phyloP scores from a whole-genome alignment of 2,329 filamentous ascomycete species.

The Paecilomyces dactylethromorphus region DNA sequence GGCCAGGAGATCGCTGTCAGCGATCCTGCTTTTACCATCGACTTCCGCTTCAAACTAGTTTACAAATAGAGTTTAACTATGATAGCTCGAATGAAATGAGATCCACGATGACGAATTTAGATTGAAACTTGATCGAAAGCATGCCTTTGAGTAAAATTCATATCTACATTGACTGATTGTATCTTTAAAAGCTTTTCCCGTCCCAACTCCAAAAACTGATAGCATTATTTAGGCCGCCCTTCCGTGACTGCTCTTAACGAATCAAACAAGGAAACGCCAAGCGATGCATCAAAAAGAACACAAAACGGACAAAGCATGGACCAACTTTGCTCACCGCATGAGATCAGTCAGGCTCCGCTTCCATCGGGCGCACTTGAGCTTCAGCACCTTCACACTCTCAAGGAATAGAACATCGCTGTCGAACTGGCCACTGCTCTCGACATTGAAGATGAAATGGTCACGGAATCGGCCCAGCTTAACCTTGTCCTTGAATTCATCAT shows the following conservation, averaged over 20 bases:
- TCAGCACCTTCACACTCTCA: conserved; percentile 77
- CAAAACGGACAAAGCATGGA: conserved; percentile 5
- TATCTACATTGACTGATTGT: conserved; percentile 22
- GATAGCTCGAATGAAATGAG: neutral
- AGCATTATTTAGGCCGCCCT: conserved; percentile 22
- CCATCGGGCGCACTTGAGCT: conserved; percentile 63
- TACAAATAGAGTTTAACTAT: conserved; percentile 32
- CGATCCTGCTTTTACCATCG: conserved; percentile 78
- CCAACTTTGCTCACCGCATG: conserved; percentile 23
- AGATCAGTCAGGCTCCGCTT: conserved; percentile 40
- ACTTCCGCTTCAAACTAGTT: conserved; percentile 55
- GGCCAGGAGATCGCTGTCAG: conserved; percentile 89
- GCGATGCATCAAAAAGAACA: conserved; percentile 27
- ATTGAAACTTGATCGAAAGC: neutral
- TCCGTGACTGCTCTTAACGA: conserved; percentile 28
- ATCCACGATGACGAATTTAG: neutral
- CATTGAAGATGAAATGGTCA: conserved; percentile 95
- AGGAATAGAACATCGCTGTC: conserved; percentile 90
- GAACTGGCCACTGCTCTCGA: conserved; percentile 94
- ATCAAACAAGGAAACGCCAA: conserved; percentile 23
- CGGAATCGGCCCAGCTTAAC: conserved; percentile 84
- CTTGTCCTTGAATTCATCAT: conserved; percentile 90
- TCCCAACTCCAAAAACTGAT: conserved; percentile 26
- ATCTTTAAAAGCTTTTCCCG: conserved; percentile 15
- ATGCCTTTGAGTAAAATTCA: conserved; percentile 3